Evolutionary conservation across 441 rosid species (phyloP).

Genomic region (Euphorbia schlechtendalii): DNA sequence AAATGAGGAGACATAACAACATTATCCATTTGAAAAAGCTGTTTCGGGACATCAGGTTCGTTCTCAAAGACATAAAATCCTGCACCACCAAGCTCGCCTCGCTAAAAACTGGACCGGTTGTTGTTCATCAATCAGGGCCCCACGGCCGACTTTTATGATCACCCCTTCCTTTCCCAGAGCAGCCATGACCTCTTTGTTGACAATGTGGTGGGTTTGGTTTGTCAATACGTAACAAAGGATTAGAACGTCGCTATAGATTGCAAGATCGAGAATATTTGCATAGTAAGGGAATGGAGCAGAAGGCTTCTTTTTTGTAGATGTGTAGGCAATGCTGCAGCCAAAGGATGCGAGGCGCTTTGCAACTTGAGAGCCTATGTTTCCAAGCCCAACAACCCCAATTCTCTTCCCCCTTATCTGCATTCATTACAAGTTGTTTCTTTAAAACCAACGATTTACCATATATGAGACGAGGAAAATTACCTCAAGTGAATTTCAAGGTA

Average conservation of each 20-base stretch:
- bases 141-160: constrained; percentile 54
- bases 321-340: constrained; percentile 48
- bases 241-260: constrained; percentile 38
- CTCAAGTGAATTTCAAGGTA: too few relatives aligned
- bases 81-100: constrained; percentile 49
- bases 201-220: constrained; percentile 34
- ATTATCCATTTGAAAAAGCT: constrained; percentile 33
- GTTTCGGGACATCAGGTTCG: constrained; percentile 43
- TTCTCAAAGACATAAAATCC: constrained; percentile 61
- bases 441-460: neutral
- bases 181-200: constrained; percentile 44
- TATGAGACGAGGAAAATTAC: neutral
- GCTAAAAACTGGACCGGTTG: constrained; percentile 37
- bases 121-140: constrained; percentile 53
- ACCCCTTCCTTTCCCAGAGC: constrained; percentile 56
- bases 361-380: constrained; percentile 39
- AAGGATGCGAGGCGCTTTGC: constrained; percentile 56
- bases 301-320: constrained; percentile 44
- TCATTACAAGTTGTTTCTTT: neutral
- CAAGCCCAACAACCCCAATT: constrained; percentile 57
- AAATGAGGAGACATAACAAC: constrained; percentile 41
- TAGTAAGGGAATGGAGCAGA: constrained; percentile 29
- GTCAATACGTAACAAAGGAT: constrained; percentile 39
- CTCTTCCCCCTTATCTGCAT: constrained; percentile 48
- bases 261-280: constrained; percentile 33